Evolutionary conservation across 1,139 yeast genomes (phyloP).

Genomic region (Blastobotrys niveus): DNA sequence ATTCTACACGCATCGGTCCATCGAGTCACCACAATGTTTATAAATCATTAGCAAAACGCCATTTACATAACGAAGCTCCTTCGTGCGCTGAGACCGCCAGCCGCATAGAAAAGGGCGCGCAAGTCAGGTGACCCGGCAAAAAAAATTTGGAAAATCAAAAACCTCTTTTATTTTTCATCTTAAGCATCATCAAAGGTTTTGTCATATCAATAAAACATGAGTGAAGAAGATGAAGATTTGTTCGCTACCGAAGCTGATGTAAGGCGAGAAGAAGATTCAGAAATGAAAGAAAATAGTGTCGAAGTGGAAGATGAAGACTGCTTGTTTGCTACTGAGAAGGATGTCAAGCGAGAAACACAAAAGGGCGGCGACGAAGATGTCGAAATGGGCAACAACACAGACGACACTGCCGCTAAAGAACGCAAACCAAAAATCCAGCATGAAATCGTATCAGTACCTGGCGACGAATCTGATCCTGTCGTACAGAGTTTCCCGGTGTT

Average conservation of each 20-base stretch:
- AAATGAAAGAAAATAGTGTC: constrained; percentile 1
- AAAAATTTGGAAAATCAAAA: not conserved
- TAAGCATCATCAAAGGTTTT: not conserved
- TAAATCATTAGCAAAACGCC: no score
- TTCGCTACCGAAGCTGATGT: constrained; percentile 16
- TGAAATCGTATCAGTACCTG: constrained; percentile 3
- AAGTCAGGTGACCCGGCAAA: constrained; percentile 13
- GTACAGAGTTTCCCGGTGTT: constrained; percentile 69
- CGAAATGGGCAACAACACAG: constrained; percentile 6
- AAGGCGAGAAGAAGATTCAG: constrained; percentile 9
- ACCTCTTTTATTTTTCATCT: not conserved
- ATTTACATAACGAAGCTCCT: no score
- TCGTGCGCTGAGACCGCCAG: no score
- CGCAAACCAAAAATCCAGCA: not conserved
- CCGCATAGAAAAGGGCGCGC: no score
- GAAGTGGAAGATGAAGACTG: constrained; percentile 11
- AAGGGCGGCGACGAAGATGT: constrained; percentile 4
- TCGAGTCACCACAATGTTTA: no score
- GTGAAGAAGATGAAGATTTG: constrained; percentile 15
- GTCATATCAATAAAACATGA: not conserved
- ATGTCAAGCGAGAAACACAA: constrained; percentile 9
- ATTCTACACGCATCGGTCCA: no score
- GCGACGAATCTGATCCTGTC: constrained; percentile 60
- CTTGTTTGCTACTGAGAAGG: constrained; percentile 15
- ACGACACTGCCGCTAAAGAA: not conserved